phyloP scores from a whole-genome alignment of 306 rosid genomes.

The Cicer cuneatum region DNA sequence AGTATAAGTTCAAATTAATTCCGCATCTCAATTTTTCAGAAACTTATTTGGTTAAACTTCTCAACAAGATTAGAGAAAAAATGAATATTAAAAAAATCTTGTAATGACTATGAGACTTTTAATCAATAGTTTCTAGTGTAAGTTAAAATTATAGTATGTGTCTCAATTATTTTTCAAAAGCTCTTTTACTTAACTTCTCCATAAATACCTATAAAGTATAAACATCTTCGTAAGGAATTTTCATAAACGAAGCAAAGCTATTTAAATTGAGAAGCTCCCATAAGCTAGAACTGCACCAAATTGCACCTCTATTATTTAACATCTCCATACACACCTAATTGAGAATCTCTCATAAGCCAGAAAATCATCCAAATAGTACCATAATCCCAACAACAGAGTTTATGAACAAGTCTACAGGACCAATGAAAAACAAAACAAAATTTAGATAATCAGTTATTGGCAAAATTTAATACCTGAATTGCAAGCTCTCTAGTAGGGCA shows the following conservation, averaged over 20 bases:
- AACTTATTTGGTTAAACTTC: neutral
- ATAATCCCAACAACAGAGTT: neutral
- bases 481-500: constrained; percentile 99
- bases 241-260: neutral
- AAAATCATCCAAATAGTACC: neutral
- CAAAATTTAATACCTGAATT: constrained; percentile 66
- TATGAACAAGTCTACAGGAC: neutral
- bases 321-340: neutral
- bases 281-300: constrained; percentile 10
- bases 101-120: neutral
- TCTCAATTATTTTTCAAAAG: constrained; percentile 17
- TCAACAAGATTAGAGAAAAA: neutral
- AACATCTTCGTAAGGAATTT: neutral
- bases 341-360: neutral
- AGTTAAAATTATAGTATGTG: neutral
- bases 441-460: neutral
- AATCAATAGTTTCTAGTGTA: neutral
- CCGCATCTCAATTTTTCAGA: neutral
- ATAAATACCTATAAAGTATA: neutral
- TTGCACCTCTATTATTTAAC: neutral
- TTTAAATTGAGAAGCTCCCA: neutral
- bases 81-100: neutral
- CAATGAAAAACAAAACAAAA: neutral
- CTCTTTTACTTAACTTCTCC: neutral
- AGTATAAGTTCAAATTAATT: neutral